Conservation (phyloP, 177 flowering plant species). For the Vitis hybrid region DNA sequence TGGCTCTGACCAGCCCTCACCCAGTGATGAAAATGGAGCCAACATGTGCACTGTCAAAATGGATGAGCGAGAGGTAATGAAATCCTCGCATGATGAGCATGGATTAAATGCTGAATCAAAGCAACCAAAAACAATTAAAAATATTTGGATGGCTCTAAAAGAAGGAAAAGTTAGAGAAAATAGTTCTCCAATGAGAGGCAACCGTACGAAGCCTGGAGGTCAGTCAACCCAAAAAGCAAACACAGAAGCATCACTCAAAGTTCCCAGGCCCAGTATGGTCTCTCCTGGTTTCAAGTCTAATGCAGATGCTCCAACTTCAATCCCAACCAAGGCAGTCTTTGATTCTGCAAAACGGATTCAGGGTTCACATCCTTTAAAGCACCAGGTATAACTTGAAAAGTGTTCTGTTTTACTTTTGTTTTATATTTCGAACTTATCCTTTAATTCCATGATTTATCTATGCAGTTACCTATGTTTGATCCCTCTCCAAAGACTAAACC, state of each 20-base stretch:
- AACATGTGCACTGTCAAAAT: slow-evolving; percentile 20
- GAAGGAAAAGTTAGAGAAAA: slow-evolving; percentile 79
- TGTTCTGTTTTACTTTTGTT: no score
- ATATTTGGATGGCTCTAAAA: slow-evolving; percentile 72
- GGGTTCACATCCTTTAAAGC: slow-evolving; percentile 51
- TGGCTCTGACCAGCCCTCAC: slow-evolving; percentile 31
- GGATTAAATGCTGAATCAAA: slow-evolving; percentile 41
- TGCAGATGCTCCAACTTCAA: slow-evolving; percentile 35
- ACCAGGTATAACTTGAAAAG: slow-evolving; percentile 48
- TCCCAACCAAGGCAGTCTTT: slow-evolving; percentile 37
- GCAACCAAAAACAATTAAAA: slow-evolving; percentile 70
- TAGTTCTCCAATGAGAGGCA: slow-evolving; percentile 81
- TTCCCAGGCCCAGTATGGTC: slow-evolving; percentile 43
- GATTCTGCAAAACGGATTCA: slow-evolving; percentile 53
- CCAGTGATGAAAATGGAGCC: slow-evolving; percentile 24
- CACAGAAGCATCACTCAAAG: slow-evolving; percentile 54
- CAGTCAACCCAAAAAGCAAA: slow-evolving; percentile 39
- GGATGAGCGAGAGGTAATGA: slow-evolving; percentile 35
- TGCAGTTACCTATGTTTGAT: slow-evolving; percentile 62
- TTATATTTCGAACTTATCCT: no score
- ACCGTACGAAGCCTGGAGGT: slow-evolving; percentile 46
- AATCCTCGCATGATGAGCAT: slow-evolving; percentile 34
- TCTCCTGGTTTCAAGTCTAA: slow-evolving; percentile 45
- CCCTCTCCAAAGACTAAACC: slow-evolving; percentile 64
- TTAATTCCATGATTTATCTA: not conserved